phyloP scores from a whole-genome alignment of 352 stramenopile genomes.

The Thalassiosira mediterranea region DNA sequence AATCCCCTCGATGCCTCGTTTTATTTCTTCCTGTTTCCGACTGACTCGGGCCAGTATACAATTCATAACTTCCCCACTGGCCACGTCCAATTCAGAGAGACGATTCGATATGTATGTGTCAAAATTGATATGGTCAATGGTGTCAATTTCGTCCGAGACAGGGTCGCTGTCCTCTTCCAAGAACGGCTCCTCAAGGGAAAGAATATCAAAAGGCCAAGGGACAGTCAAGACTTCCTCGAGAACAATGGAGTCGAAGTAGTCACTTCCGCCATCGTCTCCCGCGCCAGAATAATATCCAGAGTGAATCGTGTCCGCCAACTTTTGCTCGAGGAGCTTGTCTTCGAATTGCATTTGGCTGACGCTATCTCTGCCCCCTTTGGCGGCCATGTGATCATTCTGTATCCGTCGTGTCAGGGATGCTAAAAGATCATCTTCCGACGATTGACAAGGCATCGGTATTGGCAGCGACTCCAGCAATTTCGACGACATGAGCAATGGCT shows the following conservation, averaged over 20 bases:
- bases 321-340: constrained; percentile 41
- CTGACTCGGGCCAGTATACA: constrained; percentile 42
- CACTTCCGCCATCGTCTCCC: constrained; percentile 21
- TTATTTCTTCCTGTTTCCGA: constrained; percentile 38
- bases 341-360: constrained; percentile 7
- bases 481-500: constrained; percentile 52
- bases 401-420: constrained; percentile 50
- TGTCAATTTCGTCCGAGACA: constrained; percentile 24
- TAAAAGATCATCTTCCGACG: constrained; percentile 16
- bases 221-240: constrained; percentile 56
- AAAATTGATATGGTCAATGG: constrained; percentile 48
- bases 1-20: constrained; percentile 29
- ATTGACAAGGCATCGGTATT: constrained; percentile 36
- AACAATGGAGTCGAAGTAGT: constrained; percentile 53
- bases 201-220: constrained; percentile 57
- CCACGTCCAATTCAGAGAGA: constrained; percentile 44
- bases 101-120: constrained; percentile 61
- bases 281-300: constrained; percentile 39
- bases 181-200: constrained; percentile 49
- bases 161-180: constrained; percentile 27
- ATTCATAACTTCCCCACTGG: constrained; percentile 41
- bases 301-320: constrained; percentile 46
- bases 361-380: constrained; percentile 1
- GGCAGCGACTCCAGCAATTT: constrained; percentile 46
- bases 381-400: constrained; percentile 36